Evolutionary conservation across 2,329 filamentous ascomycete genomes (phyloP), one percentile per base, ranked within the genome.

Genomic region (Lecanosticta acicola): DNA sequence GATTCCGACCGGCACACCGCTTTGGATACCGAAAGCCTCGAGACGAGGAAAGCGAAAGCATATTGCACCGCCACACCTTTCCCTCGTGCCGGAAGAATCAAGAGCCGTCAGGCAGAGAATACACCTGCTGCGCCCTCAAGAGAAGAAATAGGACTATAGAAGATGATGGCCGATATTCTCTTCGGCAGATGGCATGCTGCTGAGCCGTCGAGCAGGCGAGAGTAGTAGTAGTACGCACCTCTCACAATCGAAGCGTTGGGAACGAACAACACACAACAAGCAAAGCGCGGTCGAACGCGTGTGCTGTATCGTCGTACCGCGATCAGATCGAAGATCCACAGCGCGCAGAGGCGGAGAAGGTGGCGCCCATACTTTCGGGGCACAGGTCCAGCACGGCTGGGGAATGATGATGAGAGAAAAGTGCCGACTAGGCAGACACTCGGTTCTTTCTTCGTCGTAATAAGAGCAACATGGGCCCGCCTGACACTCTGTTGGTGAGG

Each of bases 361-460:
- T 29, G 24, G 24, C 24, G 24, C 24, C 24, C 24, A 29, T 29
- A 29, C 24, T 29, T 29, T 29, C 11, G 24, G 24, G 24, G 13
- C 14, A n/a, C 33, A 35, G 33, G 21, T 37, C n/a, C 17, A 39
- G 37, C 37, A 39, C 37, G 37, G 37, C 19, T 39, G 37, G 37
- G 37, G 37, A 39, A 39, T 29, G 24, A 29, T 29, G 24, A 11
- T 11, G 24, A 29, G 7, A 29, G 11, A 11, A 29, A 11, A 29
- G 24, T 29, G 11, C 24, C 24, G 24, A 11, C 24, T 11, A 5
- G 24, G 7, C 24, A 29, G 11, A 29, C 11, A 11, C 24, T 11
- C 11, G 7, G 5, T 29, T 29, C 24, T 11, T 29, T 5, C 24
- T 29, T 29, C 11, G 24, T 7, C 5, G 5, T 29, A 29, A 29